A percentile compares a stretch with the other conserved stretches of the same genome.
Evolutionary conservation across 2,329 filamentous ascomycete species (phyloP).

Genomic region (Sclerotinia glacialis): DNA sequence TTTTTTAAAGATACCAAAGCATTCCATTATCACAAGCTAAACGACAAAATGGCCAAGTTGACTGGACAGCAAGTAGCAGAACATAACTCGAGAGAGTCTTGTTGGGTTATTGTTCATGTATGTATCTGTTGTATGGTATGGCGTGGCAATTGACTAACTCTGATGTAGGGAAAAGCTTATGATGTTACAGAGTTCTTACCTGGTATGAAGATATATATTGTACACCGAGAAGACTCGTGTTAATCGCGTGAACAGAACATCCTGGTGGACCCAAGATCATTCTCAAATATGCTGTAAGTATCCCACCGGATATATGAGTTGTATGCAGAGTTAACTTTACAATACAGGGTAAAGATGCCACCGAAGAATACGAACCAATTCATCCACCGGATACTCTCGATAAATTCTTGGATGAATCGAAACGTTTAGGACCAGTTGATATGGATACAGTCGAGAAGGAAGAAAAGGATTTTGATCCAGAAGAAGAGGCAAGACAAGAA

Average conservation of each 20-base stretch:
- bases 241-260: conserved; percentile 57
- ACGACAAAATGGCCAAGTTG: conserved; percentile 39
- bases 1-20: background rate
- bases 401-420: conserved; percentile 78
- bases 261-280: conserved; percentile 91
- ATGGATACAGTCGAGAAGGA: conserved; percentile 74
- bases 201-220: conserved; percentile 45
- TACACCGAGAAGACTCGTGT: background rate
- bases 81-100: conserved; percentile 79
- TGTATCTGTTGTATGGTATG: background rate
- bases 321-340: background rate
- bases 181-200: conserved; percentile 89
- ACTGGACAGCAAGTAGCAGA: conserved; percentile 59
- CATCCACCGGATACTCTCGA: conserved; percentile 84
- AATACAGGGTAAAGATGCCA: conserved; percentile 77
- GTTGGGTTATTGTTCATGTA: conserved; percentile 88
- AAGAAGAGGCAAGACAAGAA: conserved; percentile 71
- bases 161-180: conserved; percentile 69
- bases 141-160: conserved; percentile 25
- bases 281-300: conserved; percentile 76
- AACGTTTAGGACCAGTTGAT: conserved; percentile 86
- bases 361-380: conserved; percentile 87
- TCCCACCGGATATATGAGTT: background rate
- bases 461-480: conserved; percentile 64
- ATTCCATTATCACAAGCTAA: conserved; percentile 3